Conservation (phyloP, 768 basidiomycete species). For the Hericium rajendrae region DNA sequence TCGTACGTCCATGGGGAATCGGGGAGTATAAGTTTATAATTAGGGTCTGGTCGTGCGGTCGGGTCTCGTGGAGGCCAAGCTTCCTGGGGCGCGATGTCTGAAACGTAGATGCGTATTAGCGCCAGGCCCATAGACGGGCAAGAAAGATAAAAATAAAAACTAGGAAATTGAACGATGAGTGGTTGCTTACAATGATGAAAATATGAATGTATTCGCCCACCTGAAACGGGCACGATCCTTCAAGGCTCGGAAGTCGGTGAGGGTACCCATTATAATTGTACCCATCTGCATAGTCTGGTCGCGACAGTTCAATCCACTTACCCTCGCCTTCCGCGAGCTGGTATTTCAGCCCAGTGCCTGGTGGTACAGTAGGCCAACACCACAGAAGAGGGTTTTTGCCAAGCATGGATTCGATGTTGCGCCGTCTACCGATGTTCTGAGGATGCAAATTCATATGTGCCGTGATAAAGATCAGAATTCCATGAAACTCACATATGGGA, state of each 20-base stretch:
- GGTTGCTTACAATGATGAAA: neutral
- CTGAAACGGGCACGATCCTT: neutral
- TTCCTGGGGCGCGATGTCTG: slow-evolving; percentile 6
- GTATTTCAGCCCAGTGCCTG: slow-evolving; percentile 71
- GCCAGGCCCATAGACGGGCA: neutral
- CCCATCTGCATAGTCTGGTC: neutral
- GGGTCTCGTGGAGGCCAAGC: slow-evolving; percentile 76
- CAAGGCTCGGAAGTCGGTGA: neutral
- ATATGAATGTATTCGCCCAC: slow-evolving; percentile 1
- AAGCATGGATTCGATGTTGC: slow-evolving; percentile 71
- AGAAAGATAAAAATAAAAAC: neutral
- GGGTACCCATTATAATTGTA: neutral
- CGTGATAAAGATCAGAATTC: neutral
- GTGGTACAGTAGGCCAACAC: slow-evolving; percentile 67
- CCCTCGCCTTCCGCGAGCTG: slow-evolving; percentile 61
- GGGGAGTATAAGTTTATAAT: slow-evolving; percentile 37
- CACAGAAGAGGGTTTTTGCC: slow-evolving; percentile 69
- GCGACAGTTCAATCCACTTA: slow-evolving; percentile 52
- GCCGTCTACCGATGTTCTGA: slow-evolving; percentile 69
- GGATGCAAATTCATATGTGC: neutral
- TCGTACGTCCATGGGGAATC: slow-evolving; percentile 82
- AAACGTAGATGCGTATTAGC: neutral
- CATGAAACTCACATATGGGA: slow-evolving; percentile 68
- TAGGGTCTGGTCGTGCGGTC: slow-evolving; percentile 22
- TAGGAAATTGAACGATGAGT: neutral